A percentile compares a stretch with the other conserved stretches of the same genome.
Evolutionary conservation across 2,329 filamentous ascomycete species (phyloP).

Genomic region (Aspergillus fumigatus): DNA sequence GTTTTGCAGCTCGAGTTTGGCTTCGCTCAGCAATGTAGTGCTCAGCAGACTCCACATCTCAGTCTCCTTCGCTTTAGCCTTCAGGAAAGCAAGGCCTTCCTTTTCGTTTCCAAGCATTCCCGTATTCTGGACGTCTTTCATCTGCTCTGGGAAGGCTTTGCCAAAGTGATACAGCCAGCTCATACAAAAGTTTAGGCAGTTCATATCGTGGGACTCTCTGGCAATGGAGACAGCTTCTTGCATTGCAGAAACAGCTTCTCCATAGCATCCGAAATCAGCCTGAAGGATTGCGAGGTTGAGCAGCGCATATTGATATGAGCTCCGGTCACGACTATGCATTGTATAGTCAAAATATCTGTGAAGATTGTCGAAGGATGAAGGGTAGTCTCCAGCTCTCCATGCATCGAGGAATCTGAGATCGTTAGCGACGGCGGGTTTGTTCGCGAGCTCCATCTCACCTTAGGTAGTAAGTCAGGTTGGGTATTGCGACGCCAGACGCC

Average conservation of each 20-base stretch:
- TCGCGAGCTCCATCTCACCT: constrained; percentile 44
- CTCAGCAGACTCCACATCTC: constrained; percentile 83
- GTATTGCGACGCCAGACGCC: constrained; percentile 61
- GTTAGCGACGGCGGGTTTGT: constrained; percentile 11
- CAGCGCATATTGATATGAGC: constrained; percentile 90
- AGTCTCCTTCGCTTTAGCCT: constrained; percentile 77
- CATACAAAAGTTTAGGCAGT: constrained; percentile 88
- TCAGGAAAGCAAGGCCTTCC: constrained; percentile 77
- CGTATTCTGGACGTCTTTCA: constrained; percentile 64
- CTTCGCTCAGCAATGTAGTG: constrained; percentile 78
- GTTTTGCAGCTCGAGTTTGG: constrained; percentile 69
- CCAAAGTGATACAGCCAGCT: constrained; percentile 95
- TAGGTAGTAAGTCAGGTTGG: constrained; percentile 72
- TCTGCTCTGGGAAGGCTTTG: constrained; percentile 74
- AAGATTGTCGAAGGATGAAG: constrained; percentile 81
- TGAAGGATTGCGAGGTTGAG: constrained; percentile 92
- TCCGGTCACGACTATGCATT: constrained; percentile 75
- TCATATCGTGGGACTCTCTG: constrained; percentile 85
- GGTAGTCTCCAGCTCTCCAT: constrained; percentile 86
- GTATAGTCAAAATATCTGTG: constrained; percentile 97
- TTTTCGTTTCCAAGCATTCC: constrained; percentile 73
- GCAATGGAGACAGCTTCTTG: constrained; percentile 94
- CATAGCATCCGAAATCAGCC: constrained; percentile 87
- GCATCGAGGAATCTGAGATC: constrained; percentile 72
- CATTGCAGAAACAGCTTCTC: constrained; percentile 89